These are phyloP conservation scores for Chytriomyces confervae DNA, from an alignment of 192 early-diverging fungal species.

Conservation along the genomic window DNA sequence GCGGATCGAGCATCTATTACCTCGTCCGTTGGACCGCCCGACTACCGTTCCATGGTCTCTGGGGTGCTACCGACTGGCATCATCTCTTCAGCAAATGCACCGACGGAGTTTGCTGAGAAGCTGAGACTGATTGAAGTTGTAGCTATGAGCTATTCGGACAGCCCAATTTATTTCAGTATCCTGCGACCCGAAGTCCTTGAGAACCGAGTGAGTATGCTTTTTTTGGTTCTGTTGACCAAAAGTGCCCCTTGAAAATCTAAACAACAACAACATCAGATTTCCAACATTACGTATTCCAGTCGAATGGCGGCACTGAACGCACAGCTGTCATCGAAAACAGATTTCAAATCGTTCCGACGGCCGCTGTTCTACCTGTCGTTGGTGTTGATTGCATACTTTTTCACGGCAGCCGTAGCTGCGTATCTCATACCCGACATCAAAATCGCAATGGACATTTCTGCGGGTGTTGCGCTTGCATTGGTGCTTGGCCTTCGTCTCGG, in stretches of 20 bases:
- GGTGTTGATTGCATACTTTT: neutral
- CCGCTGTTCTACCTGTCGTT: neutral
- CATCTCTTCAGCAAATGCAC: neutral
- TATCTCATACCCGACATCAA: constrained; percentile 1
- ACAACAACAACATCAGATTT: neutral
- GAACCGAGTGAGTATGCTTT: neutral
- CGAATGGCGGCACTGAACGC: neutral
- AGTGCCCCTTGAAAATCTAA: neutral
- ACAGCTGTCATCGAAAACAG: neutral
- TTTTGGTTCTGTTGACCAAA: neutral
- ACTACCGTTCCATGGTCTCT: neutral
- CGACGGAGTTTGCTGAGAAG: neutral
- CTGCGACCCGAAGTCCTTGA: neutral
- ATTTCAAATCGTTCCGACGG: neutral
- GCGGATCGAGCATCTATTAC: neutral
- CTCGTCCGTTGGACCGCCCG: neutral
- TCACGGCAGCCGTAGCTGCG: neutral
- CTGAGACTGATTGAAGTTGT: neutral
- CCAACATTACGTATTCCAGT: neutral
- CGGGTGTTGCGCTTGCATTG: neutral
- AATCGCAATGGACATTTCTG: neutral
- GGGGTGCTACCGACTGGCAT: neutral
- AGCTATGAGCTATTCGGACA: neutral
- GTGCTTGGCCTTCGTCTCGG: neutral
- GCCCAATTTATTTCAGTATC: neutral